These are phyloP conservation scores for Plasmopara halstedii DNA, from an alignment of 352 stramenopile species.

Conservation along the genomic window DNA sequence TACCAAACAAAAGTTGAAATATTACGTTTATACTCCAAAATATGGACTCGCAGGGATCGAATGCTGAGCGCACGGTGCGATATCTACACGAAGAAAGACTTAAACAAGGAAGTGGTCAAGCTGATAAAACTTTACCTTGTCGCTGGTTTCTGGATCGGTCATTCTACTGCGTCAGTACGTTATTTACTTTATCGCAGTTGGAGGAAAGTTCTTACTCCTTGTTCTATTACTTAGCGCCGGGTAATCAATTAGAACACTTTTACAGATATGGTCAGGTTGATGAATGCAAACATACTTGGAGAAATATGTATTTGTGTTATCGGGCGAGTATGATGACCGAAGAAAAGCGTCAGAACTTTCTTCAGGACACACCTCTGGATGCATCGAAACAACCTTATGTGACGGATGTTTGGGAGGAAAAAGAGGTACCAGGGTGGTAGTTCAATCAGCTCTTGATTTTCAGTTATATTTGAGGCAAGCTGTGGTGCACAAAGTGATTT, in stretches of 20 bases:
- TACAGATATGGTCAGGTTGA: conserved; percentile 66
- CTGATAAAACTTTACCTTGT: conserved; percentile 53
- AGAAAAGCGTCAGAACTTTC: conserved; percentile 57
- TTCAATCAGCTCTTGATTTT: too few species aligned
- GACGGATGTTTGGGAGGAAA: conserved; percentile 55
- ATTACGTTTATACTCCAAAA: too few species aligned
- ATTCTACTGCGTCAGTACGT: conserved; percentile 84
- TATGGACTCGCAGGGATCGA: conserved; percentile 22
- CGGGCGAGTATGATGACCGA: conserved; percentile 74
- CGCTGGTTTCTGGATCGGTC: conserved; percentile 73
- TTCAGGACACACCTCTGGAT: conserved; percentile 62
- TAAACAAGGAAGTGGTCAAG: conserved; percentile 24
- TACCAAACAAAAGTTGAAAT: too few species aligned
- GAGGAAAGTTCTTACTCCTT: conserved; percentile 1
- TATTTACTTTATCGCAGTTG: background rate
- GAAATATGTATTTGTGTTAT: conserved; percentile 77
- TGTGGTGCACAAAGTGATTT: background rate
- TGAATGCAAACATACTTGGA: conserved; percentile 75
- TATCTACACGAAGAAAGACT: conserved; percentile 45
- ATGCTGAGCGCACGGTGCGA: conserved; percentile 51
- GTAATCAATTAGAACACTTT: conserved; percentile 77
- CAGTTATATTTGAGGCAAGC: background rate
- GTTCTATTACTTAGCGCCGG: conserved; percentile 32
- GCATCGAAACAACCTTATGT: conserved; percentile 40
- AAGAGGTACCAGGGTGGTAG: conserved; percentile 69